phyloP scores from a whole-genome alignment of 345 rosid species.

The Sonneratia caseolaris region DNA sequence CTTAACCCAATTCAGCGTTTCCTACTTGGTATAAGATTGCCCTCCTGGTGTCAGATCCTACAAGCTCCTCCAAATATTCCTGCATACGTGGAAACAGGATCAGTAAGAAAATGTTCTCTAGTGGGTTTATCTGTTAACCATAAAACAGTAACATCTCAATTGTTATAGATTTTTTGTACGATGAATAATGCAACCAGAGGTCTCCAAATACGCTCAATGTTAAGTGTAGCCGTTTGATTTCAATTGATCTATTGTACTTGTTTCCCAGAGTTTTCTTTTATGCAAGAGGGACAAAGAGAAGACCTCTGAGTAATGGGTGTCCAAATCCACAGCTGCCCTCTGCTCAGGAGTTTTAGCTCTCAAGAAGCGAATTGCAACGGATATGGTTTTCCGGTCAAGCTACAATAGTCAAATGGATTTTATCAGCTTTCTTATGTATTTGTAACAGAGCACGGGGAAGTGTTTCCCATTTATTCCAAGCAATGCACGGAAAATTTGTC shows the following conservation, averaged over 20 bases:
- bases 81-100: constrained; percentile 20
- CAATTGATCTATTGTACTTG: not conserved
- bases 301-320: constrained; percentile 87
- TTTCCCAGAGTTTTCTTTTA: not conserved
- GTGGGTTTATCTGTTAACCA: not conserved
- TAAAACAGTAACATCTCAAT: not conserved
- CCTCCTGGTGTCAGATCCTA: constrained; percentile 59
- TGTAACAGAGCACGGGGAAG: not conserved
- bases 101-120: not conserved
- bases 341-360: constrained; percentile 85
- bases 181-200: not conserved
- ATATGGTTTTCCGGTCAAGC: constrained; percentile 57
- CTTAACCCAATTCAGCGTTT: not conserved
- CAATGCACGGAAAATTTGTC: not conserved
- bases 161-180: not conserved
- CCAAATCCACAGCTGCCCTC: constrained; percentile 96
- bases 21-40: constrained; percentile 66
- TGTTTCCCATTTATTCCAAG: not conserved
- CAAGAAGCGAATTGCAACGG: constrained; percentile 74
- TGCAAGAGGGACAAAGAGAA: constrained; percentile 1
- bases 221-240: not conserved
- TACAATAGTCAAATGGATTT: constrained; percentile 21
- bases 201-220: not conserved
- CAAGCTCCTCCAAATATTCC: constrained; percentile 69
- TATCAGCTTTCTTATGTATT: constrained; percentile 1